Conservation (phyloP, 306 rosid genomes). For the Fagus sylvatica region DNA sequence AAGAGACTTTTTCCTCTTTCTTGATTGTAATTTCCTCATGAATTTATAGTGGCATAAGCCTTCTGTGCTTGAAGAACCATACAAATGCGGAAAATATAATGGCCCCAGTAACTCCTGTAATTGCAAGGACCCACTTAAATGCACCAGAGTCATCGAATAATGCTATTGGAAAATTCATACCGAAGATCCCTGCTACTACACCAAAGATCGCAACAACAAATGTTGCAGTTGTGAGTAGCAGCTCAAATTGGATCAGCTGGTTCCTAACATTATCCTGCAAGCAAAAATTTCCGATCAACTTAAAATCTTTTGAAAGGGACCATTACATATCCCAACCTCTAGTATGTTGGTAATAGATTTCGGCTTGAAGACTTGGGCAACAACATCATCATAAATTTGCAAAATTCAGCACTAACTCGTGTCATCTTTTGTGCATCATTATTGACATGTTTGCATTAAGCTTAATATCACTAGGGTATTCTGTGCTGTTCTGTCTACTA, state of each 20-base stretch:
- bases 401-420: background rate
- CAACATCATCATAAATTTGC: background rate
- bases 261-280: slow-evolving; percentile 94
- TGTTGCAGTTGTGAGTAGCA: slow-evolving; percentile 92
- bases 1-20: slow-evolving; percentile 11
- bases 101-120: slow-evolving; percentile 76
- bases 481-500: background rate
- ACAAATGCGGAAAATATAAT: slow-evolving; percentile 76
- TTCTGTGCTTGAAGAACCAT: slow-evolving; percentile 94
- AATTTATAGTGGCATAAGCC: slow-evolving; percentile 91
- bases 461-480: background rate
- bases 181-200: slow-evolving; percentile 94
- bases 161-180: slow-evolving; percentile 83
- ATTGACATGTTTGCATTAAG: background rate
- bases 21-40: slow-evolving; percentile 16
- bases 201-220: slow-evolving; percentile 97
- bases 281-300: slow-evolving; percentile 1
- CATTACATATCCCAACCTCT: background rate
- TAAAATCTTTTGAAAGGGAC: background rate
- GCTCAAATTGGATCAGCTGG: slow-evolving; percentile 97
- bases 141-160: slow-evolving; percentile 63
- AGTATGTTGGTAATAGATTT: background rate
- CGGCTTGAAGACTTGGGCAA: background rate
- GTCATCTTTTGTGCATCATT: background rate
- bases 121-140: slow-evolving; percentile 82